phyloP scores from a whole-genome alignment of 345 rosid species.

The Hevea brasiliensis region DNA sequence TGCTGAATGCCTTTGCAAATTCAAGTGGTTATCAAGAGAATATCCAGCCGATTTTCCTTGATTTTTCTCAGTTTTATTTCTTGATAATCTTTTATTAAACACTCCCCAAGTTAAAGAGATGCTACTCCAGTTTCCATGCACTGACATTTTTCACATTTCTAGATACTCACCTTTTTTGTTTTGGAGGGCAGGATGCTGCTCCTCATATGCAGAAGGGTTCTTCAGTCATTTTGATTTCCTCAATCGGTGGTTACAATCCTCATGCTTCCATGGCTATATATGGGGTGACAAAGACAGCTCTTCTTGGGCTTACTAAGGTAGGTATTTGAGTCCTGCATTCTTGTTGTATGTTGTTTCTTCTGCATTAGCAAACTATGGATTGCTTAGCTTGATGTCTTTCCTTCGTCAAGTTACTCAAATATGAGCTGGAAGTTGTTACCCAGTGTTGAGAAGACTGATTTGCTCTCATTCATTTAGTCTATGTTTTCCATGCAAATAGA shows the following conservation, averaged over 20 bases:
- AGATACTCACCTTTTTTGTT: too few relatives aligned
- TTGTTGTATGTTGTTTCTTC: neutral
- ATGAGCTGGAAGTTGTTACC: neutral
- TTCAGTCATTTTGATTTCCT: constrained; percentile 72
- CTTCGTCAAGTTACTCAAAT: neutral
- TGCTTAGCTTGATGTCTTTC: neutral
- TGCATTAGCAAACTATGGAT: too few relatives aligned
- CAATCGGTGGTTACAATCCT: constrained; percentile 67
- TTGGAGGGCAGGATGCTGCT: constrained; percentile 60
- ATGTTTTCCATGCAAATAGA: neutral
- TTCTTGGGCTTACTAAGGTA: constrained; percentile 89
- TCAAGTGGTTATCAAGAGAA: too few relatives aligned
- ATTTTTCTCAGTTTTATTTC: neutral
- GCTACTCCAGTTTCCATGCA: too few relatives aligned
- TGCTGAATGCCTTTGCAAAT: too few relatives aligned
- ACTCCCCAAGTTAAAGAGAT: too few relatives aligned
- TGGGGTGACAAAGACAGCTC: constrained; percentile 93
- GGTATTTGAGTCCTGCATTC: neutral
- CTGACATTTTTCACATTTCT: too few relatives aligned
- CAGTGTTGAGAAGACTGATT: neutral
- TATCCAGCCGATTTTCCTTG: neutral
- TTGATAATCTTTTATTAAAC: too few relatives aligned
- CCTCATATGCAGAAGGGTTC: constrained; percentile 77
- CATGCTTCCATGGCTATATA: constrained; percentile 73
- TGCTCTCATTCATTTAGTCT: neutral